These are phyloP conservation scores for Phalaenopsis aphrodite DNA, from an alignment of 106 monocot species.

Conservation along the genomic window DNA sequence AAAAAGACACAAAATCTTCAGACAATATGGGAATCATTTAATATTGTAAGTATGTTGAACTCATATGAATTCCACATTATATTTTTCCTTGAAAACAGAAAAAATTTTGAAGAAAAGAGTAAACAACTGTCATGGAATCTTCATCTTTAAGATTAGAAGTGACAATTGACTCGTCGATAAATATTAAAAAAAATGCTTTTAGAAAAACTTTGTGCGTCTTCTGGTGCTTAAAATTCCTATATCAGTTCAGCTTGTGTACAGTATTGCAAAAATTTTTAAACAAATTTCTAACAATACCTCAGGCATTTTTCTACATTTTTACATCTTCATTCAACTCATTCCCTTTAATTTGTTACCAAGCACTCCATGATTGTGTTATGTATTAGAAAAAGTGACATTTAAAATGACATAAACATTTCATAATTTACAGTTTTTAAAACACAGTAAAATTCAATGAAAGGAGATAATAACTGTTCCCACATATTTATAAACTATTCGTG, in stretches of 20 bases:
- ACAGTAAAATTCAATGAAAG: not conserved
- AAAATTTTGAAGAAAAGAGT: not conserved
- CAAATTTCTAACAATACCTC: not conserved
- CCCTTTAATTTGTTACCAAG: not conserved
- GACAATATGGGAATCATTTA: not conserved
- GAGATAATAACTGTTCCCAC: not conserved
- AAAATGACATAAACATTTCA: not conserved
- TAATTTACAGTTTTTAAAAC: not conserved
- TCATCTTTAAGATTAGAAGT: not conserved
- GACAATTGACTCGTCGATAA: not conserved
- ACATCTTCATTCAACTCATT: not conserved
- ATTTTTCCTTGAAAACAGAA: not conserved
- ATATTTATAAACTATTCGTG: not conserved
- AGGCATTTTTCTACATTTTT: not conserved
- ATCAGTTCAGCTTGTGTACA: not conserved
- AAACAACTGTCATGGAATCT: not conserved
- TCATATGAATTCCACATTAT: not conserved
- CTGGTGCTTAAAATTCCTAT: not conserved
- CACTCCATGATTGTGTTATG: not conserved
- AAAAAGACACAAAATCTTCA: constrained; percentile 11
- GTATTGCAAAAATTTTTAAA: not conserved
- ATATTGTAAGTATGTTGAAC: not conserved
- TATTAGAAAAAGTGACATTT: not conserved
- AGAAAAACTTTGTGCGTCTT: not conserved
- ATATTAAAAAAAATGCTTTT: not conserved